phyloP scores from a whole-genome alignment of 805 yeast species.

The Candida suzukii region DNA sequence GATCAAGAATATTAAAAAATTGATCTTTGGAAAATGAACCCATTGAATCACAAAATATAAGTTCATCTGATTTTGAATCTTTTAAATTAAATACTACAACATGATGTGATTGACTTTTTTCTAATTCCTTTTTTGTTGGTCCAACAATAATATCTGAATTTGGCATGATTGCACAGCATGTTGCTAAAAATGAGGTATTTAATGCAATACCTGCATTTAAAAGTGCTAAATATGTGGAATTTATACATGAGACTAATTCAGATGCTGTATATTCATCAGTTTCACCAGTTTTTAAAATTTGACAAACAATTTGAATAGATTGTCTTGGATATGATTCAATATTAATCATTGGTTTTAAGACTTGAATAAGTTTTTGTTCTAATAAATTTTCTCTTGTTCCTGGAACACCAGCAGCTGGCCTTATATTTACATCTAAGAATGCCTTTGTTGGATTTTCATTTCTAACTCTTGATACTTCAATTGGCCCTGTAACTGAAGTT shows the following conservation, averaged over 20 bases:
- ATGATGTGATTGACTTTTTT: slow-evolving; percentile 50
- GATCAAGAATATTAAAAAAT: slow-evolving; percentile 44
- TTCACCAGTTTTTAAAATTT: slow-evolving; percentile 50
- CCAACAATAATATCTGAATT: slow-evolving; percentile 26
- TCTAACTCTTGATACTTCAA: slow-evolving; percentile 65
- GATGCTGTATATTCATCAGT: slow-evolving; percentile 27
- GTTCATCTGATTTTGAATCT: slow-evolving; percentile 41
- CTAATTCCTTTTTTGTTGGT: slow-evolving; percentile 42
- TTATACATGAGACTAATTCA: slow-evolving; percentile 64
- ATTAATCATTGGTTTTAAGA: slow-evolving; percentile 54
- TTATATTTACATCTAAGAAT: slow-evolving; percentile 67
- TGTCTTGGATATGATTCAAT: slow-evolving; percentile 73
- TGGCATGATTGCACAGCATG: slow-evolving; percentile 26
- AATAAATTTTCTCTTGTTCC: slow-evolving; percentile 65
- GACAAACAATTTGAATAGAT: slow-evolving; percentile 61
- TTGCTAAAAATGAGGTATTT: slow-evolving; percentile 52
- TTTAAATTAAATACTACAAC: slow-evolving; percentile 53
- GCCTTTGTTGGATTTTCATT: slow-evolving; percentile 81
- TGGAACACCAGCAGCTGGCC: slow-evolving; percentile 74
- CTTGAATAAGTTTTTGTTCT: slow-evolving; percentile 61
- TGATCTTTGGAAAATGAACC: slow-evolving; percentile 61
- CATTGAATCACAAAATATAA: slow-evolving; percentile 64
- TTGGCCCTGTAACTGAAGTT: slow-evolving; percentile 84
- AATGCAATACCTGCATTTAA: slow-evolving; percentile 76
- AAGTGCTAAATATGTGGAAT: slow-evolving; percentile 67